Evolutionary conservation across 2,329 filamentous ascomycete species (phyloP).

Genomic region (Diplodia corticola): DNA sequence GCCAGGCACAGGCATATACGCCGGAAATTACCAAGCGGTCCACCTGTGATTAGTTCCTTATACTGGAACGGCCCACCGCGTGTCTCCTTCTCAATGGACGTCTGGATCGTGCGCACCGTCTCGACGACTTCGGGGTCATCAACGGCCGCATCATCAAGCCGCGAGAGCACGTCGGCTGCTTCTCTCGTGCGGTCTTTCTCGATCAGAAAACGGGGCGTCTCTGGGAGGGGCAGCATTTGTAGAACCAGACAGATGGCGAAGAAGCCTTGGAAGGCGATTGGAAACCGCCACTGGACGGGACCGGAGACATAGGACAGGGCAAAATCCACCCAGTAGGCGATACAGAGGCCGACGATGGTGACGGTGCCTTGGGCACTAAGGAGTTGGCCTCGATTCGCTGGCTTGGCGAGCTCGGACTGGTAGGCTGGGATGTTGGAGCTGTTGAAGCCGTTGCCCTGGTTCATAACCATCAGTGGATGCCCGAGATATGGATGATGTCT

Average conservation of each 20-base stretch:
- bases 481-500: neutral
- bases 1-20: slow-evolving; percentile 37
- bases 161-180: slow-evolving; percentile 24
- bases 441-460: slow-evolving; percentile 33
- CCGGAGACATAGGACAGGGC: slow-evolving; percentile 1
- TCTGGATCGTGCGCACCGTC: slow-evolving; percentile 42
- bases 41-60: slow-evolving; percentile 39
- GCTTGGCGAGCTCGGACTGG: slow-evolving; percentile 40
- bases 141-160: neutral
- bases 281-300: slow-evolving; percentile 43
- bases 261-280: slow-evolving; percentile 58
- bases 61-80: slow-evolving; percentile 39
- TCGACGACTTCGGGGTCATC: slow-evolving; percentile 30
- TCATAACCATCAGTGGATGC: no score
- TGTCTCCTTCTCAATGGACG: slow-evolving; percentile 34
- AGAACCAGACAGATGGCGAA: slow-evolving; percentile 58
- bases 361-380: slow-evolving; percentile 54
- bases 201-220: slow-evolving; percentile 43
- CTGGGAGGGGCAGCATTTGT: slow-evolving; percentile 44
- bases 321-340: slow-evolving; percentile 49
- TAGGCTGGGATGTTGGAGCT: slow-evolving; percentile 44
- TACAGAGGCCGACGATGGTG: slow-evolving; percentile 49
- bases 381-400: slow-evolving; percentile 47
- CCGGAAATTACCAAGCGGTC: slow-evolving; percentile 34
- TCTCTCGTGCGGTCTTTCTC: slow-evolving; percentile 37